phyloP scores from a whole-genome alignment of 129 eudicot genomes.

The Tagetes patula region DNA sequence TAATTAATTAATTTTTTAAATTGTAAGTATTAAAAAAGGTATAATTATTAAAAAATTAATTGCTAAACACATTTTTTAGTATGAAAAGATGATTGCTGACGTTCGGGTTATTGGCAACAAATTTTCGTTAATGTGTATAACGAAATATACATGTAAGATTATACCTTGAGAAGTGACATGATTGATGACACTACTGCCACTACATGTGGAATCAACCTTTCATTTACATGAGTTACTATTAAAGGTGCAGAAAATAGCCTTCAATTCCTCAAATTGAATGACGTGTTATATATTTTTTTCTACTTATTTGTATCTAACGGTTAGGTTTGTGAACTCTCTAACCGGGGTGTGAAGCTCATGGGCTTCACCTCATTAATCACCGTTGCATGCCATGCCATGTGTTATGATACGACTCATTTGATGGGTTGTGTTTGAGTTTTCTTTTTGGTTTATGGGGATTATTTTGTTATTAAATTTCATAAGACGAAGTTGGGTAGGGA shows the following conservation, averaged over 20 bases:
- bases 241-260: no score
- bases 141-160: neutral
- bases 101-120: neutral
- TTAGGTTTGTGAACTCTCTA: slow-evolving; percentile 48
- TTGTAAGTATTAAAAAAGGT: neutral
- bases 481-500: slow-evolving; percentile 21
- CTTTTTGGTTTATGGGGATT: neutral
- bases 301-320: neutral
- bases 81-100: neutral
- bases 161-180: no score
- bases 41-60: neutral
- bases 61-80: neutral
- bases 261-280: no score
- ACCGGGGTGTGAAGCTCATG: slow-evolving; percentile 49
- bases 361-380: no score
- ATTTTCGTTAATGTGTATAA: neutral
- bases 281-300: slow-evolving; percentile 22
- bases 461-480: neutral
- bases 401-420: slow-evolving; percentile 38
- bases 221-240: no score
- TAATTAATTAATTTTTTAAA: neutral
- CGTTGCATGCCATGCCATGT: neutral
- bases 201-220: no score
- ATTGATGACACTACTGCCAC: no score
- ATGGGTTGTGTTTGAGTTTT: neutral